Conservation (phyloP, 2,329 filamentous ascomycete species). For the Fonsecaea monophora region DNA sequence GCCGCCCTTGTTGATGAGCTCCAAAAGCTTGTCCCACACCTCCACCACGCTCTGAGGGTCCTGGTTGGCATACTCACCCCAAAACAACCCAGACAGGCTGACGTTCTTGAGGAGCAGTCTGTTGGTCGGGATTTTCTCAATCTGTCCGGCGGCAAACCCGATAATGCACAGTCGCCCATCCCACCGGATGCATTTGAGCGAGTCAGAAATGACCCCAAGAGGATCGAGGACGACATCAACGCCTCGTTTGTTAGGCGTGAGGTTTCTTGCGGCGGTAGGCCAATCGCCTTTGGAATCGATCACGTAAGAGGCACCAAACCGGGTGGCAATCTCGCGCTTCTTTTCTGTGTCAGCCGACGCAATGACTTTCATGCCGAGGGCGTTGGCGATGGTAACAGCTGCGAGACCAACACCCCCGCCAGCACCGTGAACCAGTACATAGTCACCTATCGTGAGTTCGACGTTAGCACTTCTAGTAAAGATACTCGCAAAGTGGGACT, state of each 20-base stretch:
- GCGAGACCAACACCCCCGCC: constrained; percentile 90
- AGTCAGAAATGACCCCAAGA: constrained; percentile 83
- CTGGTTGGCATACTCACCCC: constrained; percentile 78
- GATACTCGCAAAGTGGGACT: no score
- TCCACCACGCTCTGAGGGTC: constrained; percentile 71
- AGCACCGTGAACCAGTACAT: constrained; percentile 87
- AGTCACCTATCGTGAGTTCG: constrained; percentile 66
- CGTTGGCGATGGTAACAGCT: constrained; percentile 92
- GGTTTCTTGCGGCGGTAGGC: constrained; percentile 57
- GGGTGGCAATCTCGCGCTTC: constrained; percentile 78
- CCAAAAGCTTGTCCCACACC: constrained; percentile 85
- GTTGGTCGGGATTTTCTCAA: constrained; percentile 92
- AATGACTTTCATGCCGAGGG: constrained; percentile 85
- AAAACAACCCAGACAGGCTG: constrained; percentile 84
- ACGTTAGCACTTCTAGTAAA: constrained; percentile 46
- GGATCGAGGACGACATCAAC: constrained; percentile 96
- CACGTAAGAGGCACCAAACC: constrained; percentile 82
- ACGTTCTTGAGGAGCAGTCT: constrained; percentile 93
- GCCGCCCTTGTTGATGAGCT: constrained; percentile 76
- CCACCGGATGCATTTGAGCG: constrained; percentile 90
- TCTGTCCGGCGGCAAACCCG: constrained; percentile 83
- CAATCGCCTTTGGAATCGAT: constrained; percentile 75
- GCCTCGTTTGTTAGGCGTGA: constrained; percentile 69
- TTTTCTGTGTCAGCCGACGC: constrained; percentile 82
- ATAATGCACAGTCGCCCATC: constrained; percentile 87